Base-by-base conservation (phyloP, 2,329 filamentous ascomycete species). In the Pseudocercospora crystallina region DNA sequence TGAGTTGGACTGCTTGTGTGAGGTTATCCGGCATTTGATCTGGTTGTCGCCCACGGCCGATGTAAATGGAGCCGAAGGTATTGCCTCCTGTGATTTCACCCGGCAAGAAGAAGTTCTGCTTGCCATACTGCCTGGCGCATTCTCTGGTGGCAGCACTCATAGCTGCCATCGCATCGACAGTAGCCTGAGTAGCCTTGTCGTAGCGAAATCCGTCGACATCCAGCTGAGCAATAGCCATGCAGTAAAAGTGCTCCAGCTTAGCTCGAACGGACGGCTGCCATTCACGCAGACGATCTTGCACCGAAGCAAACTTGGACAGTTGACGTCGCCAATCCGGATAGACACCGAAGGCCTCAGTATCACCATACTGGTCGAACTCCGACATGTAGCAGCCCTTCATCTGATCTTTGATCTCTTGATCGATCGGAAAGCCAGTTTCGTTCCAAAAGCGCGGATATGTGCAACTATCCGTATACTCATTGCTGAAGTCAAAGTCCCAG, bases 121-220 rank as follows among this genome's bases (percentile, higher is more conserved):
- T 85, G 32, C 78, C 78, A 43, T 77, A 69, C n/a, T 66, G 65
- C 9, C 69, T 66, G n/a, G 82, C 82, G 63, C 82, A 85, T 36
- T 74, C 68, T 32, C 82, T 74, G 58, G 82, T 77, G 4, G 76
- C 72, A 12, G 73, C 69, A 26, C 79, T 80, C 61, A 80, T 83
- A 34, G 78, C 73, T 5, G 74, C 80, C 51, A 82, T 72, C 1
- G 81, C 78, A 60, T 84, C 82, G 5, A 83, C 74, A 0, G 82
- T 83, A 8, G 79, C 76, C 59, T 84, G 81, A 1, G 78, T 76
- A 1, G 81, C 82, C 65, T 85, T 85, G 66, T 85, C 82, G 65
- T 83, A 82, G 37, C 82, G 78, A 60, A 82, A 83, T 1, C 81
- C 82, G 61, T 85, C 82, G 47, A 85, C 78, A 59, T 85, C 82